These are phyloP conservation scores for Rhizopogon rudus DNA, from an alignment of 768 basidiomycete species.

Conservation along the genomic window DNA sequence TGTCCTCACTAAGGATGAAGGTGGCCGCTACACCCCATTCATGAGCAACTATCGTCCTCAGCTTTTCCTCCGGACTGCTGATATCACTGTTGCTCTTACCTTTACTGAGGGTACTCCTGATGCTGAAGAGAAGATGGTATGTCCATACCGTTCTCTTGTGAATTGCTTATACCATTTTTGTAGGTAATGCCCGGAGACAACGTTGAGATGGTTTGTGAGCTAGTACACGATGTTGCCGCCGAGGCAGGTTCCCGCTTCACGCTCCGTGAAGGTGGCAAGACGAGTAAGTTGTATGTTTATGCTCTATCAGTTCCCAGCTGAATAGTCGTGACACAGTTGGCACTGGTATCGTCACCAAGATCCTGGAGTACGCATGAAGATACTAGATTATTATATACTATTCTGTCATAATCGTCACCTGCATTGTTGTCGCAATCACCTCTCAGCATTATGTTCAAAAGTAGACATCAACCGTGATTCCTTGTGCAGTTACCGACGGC, in stretches of 20 bases:
- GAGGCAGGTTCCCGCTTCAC: conserved; percentile 90
- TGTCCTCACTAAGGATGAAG: conserved; percentile 33
- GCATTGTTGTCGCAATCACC: conserved; percentile 14
- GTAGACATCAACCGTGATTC: conserved; percentile 4
- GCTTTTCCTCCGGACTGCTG: conserved; percentile 92
- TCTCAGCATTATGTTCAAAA: conserved; percentile 15
- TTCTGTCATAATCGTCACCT: conserved; percentile 13
- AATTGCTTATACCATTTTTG: conserved; percentile 1
- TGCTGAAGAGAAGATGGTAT: conserved; percentile 83
- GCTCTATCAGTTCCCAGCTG: not conserved
- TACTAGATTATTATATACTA: conserved; percentile 11
- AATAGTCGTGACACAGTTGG: conserved; percentile 53
- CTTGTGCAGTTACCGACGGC: not conserved
- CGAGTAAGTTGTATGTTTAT: conserved; percentile 49
- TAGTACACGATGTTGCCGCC: conserved; percentile 82
- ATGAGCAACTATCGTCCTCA: conserved; percentile 93
- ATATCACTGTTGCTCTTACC: conserved; percentile 78
- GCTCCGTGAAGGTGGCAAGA: conserved; percentile 91
- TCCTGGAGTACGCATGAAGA: conserved; percentile 43
- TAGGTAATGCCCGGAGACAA: conserved; percentile 98
- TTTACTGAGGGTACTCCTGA: conserved; percentile 86
- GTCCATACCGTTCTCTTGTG: conserved; percentile 4
- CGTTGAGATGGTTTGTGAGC: conserved; percentile 83
- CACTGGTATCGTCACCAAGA: conserved; percentile 91
- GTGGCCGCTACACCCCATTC: conserved; percentile 89